Evolutionary conservation across 2,329 filamentous ascomycete genomes (phyloP), one percentile per base, ranked within the genome.

Genomic region (Paecilomyces variotii): DNA sequence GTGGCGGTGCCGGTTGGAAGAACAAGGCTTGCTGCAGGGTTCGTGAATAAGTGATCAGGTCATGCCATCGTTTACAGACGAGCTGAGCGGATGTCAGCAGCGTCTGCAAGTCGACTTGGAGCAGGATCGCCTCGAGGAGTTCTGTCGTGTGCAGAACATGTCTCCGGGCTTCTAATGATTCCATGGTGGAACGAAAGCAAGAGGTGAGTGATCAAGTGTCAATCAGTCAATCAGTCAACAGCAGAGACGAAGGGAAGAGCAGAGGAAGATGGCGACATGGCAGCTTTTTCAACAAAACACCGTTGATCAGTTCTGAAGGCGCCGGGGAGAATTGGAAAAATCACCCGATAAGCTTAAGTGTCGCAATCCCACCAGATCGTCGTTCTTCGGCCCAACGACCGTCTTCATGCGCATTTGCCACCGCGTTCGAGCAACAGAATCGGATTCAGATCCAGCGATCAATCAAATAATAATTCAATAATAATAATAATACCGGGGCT

Each of bases 71-170:
- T 12, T 56, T 53, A 53, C 62, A 64, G 30, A 66, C 64, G 19
- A 59, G 62, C 39, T 57, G 55, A 12, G 57, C 63, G 1, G 63
- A 61, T 25, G 55, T 57, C 50, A 66, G 58, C 25, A 64, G 54
- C 1, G 64, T 64, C 28, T 53, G 59, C 14, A 34, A 39, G 49
- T 66, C 64, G 2, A 65, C 51, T 7, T 62, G 28, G 11, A 57
- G 55, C 14, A 66, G 64, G 35, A 66, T 61, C 2, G 57, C 55
- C 39, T 61, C 60, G n/a, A 66, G 53, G 19, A 65, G 58, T 57
- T 65, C 64, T 2, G 58, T 30, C 0, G 59, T 61, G 11, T n/a
- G 45, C 2, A 64, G 62, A 26, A 60, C 59, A 12, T 53, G 30
- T 25, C 10, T 53, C 26, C 52, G 53, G 12, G 49, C 30, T 19